Base-by-base conservation (phyloP, 345 rosid genomes). In the Sonneratia caseolaris region DNA sequence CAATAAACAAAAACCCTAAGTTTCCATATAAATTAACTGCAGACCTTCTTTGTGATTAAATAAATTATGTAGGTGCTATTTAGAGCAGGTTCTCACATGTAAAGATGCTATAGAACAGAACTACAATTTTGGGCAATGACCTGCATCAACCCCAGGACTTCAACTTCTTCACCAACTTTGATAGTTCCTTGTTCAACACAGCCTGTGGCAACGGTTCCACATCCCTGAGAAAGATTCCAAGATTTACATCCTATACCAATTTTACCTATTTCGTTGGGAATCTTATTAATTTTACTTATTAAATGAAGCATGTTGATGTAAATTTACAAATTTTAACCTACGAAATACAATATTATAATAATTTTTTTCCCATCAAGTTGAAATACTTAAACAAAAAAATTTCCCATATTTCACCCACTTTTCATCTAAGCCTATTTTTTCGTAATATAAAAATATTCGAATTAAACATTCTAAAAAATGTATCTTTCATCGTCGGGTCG, bases 91-190 rank as follows among this genome's bases (percentile, higher is more conserved):
- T 62, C 38, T 62, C 18, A 53, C 7, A 53, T 16, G 57, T 53
- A 53, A 53, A 53, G 57, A 16, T 53, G 13, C 66, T 1, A 35
- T 53, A 3, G 21, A 2, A 53, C 22, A 19, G 32, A 27, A 4
- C 32, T 27, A 27, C 32, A 45, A 18, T 47, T 70, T 4, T 37
- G 27, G 36, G 67, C 24, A 45, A 7, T 77, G 75, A 94, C 99
- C 85, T 82, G 80, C 40, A 51, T 81, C 79, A 95, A 82, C 36
- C 99, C 99, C 90, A 92, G 84, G 71, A 95, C 71, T 77, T 95
- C 99, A 82, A 95, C 97, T 89, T 95, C 99, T 74, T 95, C 99
- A 37, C 99, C 99, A 77, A 95, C 99, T 87, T 95, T 95, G 49
- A 95, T 85, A 72, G 76, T 80, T 45, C 99, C 99, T 77, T 92